Evolutionary conservation across 2,329 filamentous ascomycete species (phyloP).

Genomic region (Cyphellophora attinorum): DNA sequence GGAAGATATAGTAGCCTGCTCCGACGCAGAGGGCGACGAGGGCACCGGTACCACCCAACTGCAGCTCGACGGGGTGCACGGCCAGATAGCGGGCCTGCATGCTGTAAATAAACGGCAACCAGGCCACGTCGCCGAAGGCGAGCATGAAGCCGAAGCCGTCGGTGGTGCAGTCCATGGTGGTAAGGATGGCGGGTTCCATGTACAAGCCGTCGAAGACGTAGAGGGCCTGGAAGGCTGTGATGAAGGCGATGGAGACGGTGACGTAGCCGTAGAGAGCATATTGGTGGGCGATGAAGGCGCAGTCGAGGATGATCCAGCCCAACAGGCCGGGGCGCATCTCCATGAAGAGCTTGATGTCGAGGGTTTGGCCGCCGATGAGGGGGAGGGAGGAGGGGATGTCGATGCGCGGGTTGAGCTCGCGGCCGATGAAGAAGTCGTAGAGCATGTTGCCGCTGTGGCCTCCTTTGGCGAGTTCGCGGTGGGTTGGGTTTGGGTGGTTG

Average conservation of each 20-base stretch:
- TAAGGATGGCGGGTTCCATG: slow-evolving; percentile 82
- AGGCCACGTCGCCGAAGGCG: slow-evolving; percentile 81
- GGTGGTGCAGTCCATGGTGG: slow-evolving; percentile 86
- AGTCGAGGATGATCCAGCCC: slow-evolving; percentile 78
- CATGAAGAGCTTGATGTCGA: slow-evolving; percentile 84
- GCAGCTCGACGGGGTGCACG: slow-evolving; percentile 61
- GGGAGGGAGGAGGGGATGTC: slow-evolving; percentile 47
- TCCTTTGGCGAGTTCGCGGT: slow-evolving; percentile 71
- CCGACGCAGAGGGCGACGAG: slow-evolving; percentile 54
- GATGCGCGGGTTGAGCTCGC: slow-evolving; percentile 84
- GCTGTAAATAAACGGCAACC: slow-evolving; percentile 85
- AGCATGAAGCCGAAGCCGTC: slow-evolving; percentile 97
- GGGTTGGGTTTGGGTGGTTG: slow-evolving; percentile 54
- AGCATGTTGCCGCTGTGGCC: slow-evolving; percentile 75
- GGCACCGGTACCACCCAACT: slow-evolving; percentile 62
- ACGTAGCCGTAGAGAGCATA: slow-evolving; percentile 75
- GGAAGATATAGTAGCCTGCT: slow-evolving; percentile 83
- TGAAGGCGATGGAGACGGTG: slow-evolving; percentile 75
- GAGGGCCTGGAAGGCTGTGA: slow-evolving; percentile 65
- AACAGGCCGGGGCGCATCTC: slow-evolving; percentile 88
- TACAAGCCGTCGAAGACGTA: slow-evolving; percentile 79
- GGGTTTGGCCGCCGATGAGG: slow-evolving; percentile 58
- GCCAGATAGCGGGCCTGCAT: slow-evolving; percentile 78
- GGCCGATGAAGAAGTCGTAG: slow-evolving; percentile 95
- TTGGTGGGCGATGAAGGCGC: slow-evolving; percentile 77